Evolutionary conservation across 192 early-diverging fungal species (phyloP), one percentile per base, ranked within the genome.

Genomic region (Lobosporangium transversale): DNA sequence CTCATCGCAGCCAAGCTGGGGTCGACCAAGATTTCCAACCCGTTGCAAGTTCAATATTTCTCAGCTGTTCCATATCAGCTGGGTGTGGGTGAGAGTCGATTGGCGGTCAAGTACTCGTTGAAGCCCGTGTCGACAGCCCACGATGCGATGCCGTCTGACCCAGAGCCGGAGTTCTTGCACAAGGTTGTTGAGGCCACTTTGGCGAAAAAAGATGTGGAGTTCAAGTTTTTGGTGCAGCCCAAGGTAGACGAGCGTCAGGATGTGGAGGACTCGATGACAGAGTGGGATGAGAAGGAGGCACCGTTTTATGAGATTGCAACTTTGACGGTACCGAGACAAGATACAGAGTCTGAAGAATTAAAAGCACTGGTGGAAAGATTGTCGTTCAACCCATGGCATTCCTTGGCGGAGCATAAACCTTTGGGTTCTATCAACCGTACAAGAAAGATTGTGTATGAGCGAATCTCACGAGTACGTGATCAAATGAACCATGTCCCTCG

Each of bases 331-430:
- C 70, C 70, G 3, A 42, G 32, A n/a, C 70, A 74, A 51, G 70
- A 58, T 57, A 36, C 29, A n/a, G 66, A 54, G 8, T 24, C 52
- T 4, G 23, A 52, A 20, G 57, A 74, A 11, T 30, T 60, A 21
- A 26, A 47, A 37, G 51, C 33, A 27, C 47, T 74, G 45, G 70
- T 55, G 4, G 70, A 74, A 43, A 33, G 70, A 18, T 44, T 74
- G 21, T 74, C 70, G 57, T 74, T 74, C 24, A 74, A 74, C 35
- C 62, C 70, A 18, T 74, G 70, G 70, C 70, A 74, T 50, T 65
- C 62, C 0, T 35, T 74, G 44, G 42, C 21, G 18, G 70, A 65
- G 31, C 61, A 65, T 29, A 27, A 57, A 14, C 70, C 70, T 0
- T 18, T 74, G 56, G 70, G 70, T 1, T 10, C 55, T 23, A 52